phyloP scores from a whole-genome alignment of 75 land plant genomes.

The Pseudotsuga menziesii region DNA sequence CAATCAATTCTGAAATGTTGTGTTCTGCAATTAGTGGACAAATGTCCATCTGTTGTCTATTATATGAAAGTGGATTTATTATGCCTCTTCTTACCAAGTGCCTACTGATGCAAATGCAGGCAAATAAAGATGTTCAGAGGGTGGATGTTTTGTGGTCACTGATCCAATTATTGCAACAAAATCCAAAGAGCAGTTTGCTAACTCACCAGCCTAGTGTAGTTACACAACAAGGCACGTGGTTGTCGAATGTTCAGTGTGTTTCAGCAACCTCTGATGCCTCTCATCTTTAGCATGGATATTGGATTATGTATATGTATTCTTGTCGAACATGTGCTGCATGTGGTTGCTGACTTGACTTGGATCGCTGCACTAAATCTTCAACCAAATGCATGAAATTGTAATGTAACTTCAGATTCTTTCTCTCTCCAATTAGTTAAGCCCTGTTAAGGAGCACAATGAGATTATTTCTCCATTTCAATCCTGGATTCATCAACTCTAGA shows the following conservation, averaged over 20 bases:
- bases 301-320: not conserved
- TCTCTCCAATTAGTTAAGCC: too few relatives aligned
- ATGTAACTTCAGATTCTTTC: not conserved
- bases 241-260: not conserved
- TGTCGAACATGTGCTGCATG: not conserved
- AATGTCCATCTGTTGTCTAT: too few relatives aligned
- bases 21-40: too few relatives aligned
- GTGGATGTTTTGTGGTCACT: slow-evolving; percentile 58
- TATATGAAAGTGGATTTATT: too few relatives aligned
- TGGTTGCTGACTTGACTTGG: not conserved
- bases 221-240: not conserved
- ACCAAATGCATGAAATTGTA: not conserved
- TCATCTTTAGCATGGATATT: not conserved
- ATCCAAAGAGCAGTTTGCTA: slow-evolving; percentile 9
- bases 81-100: too few relatives aligned
- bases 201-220: slow-evolving; percentile 4
- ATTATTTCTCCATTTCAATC: not conserved
- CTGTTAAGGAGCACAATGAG: not conserved
- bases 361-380: not conserved
- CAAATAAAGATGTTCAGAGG: slow-evolving; percentile 43
- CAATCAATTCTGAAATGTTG: too few relatives aligned
- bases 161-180: slow-evolving; percentile 49
- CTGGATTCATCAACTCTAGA: not conserved
- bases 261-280: slow-evolving; percentile 3
- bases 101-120: slow-evolving; percentile 23